Evolutionary conservation across 164 flowering plant species (phyloP).

Genomic region (Stephania yunnanensis): DNA sequence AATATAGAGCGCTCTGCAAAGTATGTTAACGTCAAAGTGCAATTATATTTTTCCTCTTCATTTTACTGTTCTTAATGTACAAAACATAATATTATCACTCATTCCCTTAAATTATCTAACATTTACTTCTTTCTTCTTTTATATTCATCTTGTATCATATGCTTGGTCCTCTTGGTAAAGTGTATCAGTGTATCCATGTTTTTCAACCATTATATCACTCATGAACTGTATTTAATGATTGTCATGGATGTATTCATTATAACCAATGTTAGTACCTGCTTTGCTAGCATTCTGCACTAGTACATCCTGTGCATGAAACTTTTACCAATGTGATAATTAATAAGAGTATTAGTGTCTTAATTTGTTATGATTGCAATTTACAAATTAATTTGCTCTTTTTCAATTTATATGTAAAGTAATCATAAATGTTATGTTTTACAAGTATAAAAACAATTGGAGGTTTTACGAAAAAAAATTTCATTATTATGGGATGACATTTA

Average conservation of each 20-base stretch:
- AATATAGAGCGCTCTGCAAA: constrained; percentile 84
- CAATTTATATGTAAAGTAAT: too few relatives aligned
- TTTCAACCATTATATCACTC: not conserved
- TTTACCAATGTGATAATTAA: not conserved
- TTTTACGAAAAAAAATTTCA: too few relatives aligned
- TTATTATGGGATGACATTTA: too few relatives aligned
- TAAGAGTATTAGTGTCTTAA: not conserved
- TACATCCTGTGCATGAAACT: not conserved
- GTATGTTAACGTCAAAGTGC: constrained; percentile 32
- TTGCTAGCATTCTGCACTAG: not conserved
- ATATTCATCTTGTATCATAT: not conserved
- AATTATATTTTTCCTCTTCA: not conserved
- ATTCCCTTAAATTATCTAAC: not conserved
- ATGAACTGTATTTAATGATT: too few relatives aligned
- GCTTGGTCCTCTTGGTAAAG: not conserved
- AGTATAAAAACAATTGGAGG: not conserved
- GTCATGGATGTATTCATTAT: not conserved
- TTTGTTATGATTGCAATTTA: too few relatives aligned
- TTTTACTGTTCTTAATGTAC: not conserved
- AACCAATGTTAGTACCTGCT: not conserved
- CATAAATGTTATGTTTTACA: too few relatives aligned
- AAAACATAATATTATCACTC: not conserved
- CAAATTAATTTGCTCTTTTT: not conserved
- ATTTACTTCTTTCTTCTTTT: not conserved
- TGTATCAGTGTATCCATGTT: not conserved